Evolutionary conservation across 2,329 filamentous ascomycete species (phyloP).

Genomic region (Pseudofabraea citricarpa): DNA sequence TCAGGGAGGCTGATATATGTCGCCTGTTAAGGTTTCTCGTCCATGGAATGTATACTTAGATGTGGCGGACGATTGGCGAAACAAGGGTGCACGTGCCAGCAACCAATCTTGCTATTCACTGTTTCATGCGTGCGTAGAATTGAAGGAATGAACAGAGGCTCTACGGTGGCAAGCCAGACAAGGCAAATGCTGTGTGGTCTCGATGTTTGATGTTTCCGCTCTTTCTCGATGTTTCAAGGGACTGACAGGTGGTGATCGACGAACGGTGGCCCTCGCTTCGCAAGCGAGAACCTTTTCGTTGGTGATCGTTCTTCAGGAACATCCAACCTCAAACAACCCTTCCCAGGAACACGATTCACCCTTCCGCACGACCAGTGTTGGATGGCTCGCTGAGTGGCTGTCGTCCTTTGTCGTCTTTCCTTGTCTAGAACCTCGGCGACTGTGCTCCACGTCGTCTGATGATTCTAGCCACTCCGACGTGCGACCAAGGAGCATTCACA

Average conservation of each 20-base stretch:
- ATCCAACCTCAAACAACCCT: too few species aligned
- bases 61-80: too few species aligned
- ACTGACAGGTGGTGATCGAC: not conserved
- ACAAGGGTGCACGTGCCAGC: not conserved
- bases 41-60: too few species aligned
- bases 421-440: not conserved
- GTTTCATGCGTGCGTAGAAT: not conserved
- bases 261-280: too few species aligned
- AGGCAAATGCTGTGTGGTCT: not conserved
- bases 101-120: not conserved
- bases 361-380: too few species aligned
- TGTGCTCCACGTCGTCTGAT: not conserved
- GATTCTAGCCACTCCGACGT: not conserved
- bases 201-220: slow-evolving; percentile 1
- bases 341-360: too few species aligned
- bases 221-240: not conserved
- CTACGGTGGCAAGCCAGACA: not conserved
- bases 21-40: too few species aligned
- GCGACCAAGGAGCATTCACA: not conserved
- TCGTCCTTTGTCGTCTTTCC: not conserved
- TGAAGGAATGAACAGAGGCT: not conserved
- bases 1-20: too few species aligned
- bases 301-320: too few species aligned
- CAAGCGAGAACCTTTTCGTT: too few species aligned
- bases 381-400: not conserved